Base-by-base conservation (phyloP, 2,329 filamentous ascomycete genomes). In the Diaporthe citri region DNA sequence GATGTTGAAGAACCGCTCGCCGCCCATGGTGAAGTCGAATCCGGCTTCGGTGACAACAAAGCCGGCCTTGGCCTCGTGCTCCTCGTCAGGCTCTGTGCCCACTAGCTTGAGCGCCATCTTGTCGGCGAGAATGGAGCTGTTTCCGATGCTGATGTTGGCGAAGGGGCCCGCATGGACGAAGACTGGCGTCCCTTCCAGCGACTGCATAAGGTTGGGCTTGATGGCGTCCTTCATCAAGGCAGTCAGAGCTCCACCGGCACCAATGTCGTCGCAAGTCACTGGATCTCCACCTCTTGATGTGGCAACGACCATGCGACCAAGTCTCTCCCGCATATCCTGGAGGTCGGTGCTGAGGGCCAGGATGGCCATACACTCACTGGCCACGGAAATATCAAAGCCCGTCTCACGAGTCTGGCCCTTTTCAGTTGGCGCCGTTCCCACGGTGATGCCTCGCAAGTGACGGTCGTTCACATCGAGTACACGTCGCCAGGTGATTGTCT, bases 1-100 rank as follows among this genome's bases (percentile, higher is more conserved):
- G 89, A 99, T 98, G 88, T 99, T 98, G 92, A 99, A 98, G 90
- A 99, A 99, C 71, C 97, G 94, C 89, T 99, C 97, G 77, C 97
- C 97, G 78, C 97, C 97, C 97, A 99, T 99, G 80, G 97, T 98
- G 87, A 99, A 99, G 85, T 99, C 97, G 84, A 99, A 99, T 13
- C 97, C 97, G 71, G 97, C 96, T 85, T 99, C 97, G 2, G 97
- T 99, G 51, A 99, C 93, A 31, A 98, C 96, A 80, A 97, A 98
- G 13, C 97, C 97, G 41, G 94, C 91, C 88, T 97, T 96, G 79
- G 92, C 88, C 69, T 91, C 88, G 81, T 96, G 91, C 80, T 97
- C 91, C 87, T 98, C 97, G 78, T 97, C 96, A 8, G 92, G 90
- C 85, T 99, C 97, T 2, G 96, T 98, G 81, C 97, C 97, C 6